phyloP scores from a whole-genome alignment of 2,329 filamentous ascomycete genomes.

The Sporothrix mexicana region DNA sequence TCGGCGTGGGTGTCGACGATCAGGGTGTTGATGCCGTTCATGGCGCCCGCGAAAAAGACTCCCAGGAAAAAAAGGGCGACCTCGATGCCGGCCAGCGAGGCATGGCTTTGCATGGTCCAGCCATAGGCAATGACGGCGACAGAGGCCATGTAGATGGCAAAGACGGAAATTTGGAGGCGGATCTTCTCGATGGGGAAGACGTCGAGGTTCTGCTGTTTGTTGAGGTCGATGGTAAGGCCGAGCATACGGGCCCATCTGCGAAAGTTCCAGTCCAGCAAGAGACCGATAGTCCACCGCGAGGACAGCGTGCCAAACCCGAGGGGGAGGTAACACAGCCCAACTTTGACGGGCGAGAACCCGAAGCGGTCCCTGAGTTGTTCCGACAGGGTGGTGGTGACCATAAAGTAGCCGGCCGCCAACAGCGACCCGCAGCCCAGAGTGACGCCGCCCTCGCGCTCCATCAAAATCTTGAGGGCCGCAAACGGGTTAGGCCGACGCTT shows the following conservation, averaged over 20 bases:
- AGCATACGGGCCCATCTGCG: constrained; percentile 35
- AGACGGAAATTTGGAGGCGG: constrained; percentile 38
- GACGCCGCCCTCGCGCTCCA: constrained; percentile 41
- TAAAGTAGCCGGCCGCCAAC: constrained; percentile 41
- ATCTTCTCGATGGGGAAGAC: constrained; percentile 38
- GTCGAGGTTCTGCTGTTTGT: constrained; percentile 38
- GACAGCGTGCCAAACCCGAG: constrained; percentile 37
- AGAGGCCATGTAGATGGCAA: constrained; percentile 38
- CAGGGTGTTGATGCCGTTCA: constrained; percentile 39
- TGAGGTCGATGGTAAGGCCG: constrained; percentile 34
- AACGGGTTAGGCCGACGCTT: constrained; percentile 40
- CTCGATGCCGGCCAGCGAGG: constrained; percentile 39
- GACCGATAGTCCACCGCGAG: constrained; percentile 37
- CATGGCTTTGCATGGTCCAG: constrained; percentile 40
- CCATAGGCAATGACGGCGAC: constrained; percentile 39
- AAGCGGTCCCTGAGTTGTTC: constrained; percentile 37
- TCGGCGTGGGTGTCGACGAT: constrained; percentile 38
- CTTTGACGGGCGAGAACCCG: constrained; percentile 35
- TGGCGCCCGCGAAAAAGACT: constrained; percentile 37
- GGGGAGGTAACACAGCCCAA: constrained; percentile 39
- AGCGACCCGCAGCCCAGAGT: constrained; percentile 40
- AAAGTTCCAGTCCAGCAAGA: constrained; percentile 39
- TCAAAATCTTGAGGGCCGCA: constrained; percentile 40
- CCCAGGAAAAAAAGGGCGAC: constrained; percentile 40
- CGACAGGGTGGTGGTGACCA: constrained; percentile 41